Evolutionary conservation across 371 early-diverging fungal genomes (phyloP).

Genomic region (Circinella umbellata): DNA sequence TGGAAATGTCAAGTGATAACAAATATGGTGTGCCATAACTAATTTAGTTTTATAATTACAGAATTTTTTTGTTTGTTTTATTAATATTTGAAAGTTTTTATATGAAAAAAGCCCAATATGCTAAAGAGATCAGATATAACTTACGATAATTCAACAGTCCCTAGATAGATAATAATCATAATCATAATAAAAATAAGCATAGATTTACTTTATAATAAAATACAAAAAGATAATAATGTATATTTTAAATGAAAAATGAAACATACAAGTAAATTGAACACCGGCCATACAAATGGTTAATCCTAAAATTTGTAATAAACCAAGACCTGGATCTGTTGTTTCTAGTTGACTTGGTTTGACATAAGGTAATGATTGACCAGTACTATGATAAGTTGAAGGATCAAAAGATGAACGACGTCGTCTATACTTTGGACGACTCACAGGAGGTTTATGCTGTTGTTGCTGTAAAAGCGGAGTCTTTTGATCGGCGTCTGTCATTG

Average conservation of each 20-base stretch:
- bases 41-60: not conserved
- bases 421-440: conserved; percentile 37
- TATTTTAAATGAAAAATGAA: not conserved
- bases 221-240: no score
- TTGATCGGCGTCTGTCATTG: conserved; percentile 18
- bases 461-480: conserved; percentile 24
- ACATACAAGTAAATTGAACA: conserved; percentile 68
- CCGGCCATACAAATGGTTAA: conserved; percentile 57
- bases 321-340: conserved; percentile 24
- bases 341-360: conserved; percentile 14
- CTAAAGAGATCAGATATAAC: conserved; percentile 6
- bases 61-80: not conserved
- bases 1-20: conserved; percentile 66
- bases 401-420: conserved; percentile 51
- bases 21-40: conserved; percentile 83
- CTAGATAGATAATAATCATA: conserved; percentile 21
- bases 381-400: conserved; percentile 46
- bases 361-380: conserved; percentile 25
- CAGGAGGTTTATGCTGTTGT: conserved; percentile 33
- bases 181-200: no score
- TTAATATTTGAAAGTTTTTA: not conserved
- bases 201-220: no score
- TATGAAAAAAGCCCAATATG: no score
- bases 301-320: conserved; percentile 15
- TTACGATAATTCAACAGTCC: conserved; percentile 63